These are phyloP conservation scores for Pythium grandisporangium DNA, from an alignment of 352 stramenopile species.

Conservation along the genomic window DNA sequence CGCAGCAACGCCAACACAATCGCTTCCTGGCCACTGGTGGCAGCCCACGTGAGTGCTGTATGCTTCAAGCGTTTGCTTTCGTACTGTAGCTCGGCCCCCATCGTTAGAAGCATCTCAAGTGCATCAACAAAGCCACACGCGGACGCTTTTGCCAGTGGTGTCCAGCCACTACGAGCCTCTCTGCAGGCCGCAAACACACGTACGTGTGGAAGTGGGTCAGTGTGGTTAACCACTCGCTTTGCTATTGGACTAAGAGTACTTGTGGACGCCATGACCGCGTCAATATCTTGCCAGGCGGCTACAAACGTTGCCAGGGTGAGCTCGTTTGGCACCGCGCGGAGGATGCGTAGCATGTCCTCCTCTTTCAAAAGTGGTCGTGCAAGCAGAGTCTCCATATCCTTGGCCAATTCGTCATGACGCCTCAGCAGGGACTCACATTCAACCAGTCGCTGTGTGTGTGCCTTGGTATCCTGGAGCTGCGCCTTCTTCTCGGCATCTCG, in stretches of 20 bases:
- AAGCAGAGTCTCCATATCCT: constrained; percentile 20
- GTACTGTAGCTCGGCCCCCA: constrained; percentile 30
- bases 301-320: neutral
- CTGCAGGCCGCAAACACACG: constrained; percentile 37
- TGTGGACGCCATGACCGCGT: neutral
- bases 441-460: constrained; percentile 19
- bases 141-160: constrained; percentile 52
- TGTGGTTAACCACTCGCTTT: neutral
- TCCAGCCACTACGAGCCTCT: constrained; percentile 62
- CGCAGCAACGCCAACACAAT: constrained; percentile 46
- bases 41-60: constrained; percentile 67
- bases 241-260: neutral
- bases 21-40: constrained; percentile 60
- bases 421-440: constrained; percentile 27
- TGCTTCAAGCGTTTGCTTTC: constrained; percentile 47
- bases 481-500: constrained; percentile 3
- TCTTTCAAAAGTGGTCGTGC: constrained; percentile 29
- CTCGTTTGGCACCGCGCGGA: constrained; percentile 7
- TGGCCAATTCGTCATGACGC: constrained; percentile 22
- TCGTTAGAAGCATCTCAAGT: constrained; percentile 26
- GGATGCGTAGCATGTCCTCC: constrained; percentile 19
- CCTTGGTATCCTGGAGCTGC: constrained; percentile 19
- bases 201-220: neutral
- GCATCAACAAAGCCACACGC: constrained; percentile 30
- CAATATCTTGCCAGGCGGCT: constrained; percentile 4